Evolutionary conservation across 345 rosid genomes (phyloP), one percentile per base, ranked within the genome.

Genomic region (Salix caprea): DNA sequence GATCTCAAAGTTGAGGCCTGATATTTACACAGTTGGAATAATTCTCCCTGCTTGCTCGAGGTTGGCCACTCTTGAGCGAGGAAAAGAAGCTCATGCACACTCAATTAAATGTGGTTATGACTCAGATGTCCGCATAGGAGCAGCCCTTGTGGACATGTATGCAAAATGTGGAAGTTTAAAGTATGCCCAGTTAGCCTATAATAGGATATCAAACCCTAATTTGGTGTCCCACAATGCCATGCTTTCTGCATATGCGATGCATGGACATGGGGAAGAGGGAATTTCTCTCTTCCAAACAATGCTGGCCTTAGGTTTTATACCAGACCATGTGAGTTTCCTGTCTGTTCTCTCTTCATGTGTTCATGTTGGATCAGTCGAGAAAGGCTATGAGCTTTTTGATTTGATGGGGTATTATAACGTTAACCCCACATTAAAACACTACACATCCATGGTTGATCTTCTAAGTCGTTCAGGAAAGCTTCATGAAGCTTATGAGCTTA

Each of bases 221-320:
- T 76, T 80, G 78, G 83, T 80, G 52, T 70, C 65, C 79, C 79
- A 80, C 73, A 80, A 80, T 24, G 83, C 76, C 7, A 80, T 80
- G 79, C 83, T 80, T 40, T 46, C 79, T 30, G 83, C 77, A n/a
- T 80, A 71, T 42, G 83, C 83, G 32, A 72, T 80, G 79, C 79
- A 80, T 34, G 83, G 83, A 11, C 10, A 65, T 44, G 83, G 83
- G 21, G 76, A 71, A 32, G 71, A 76, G 34, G 83, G 79, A 44
- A 71, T 80, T n/a, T 58, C 69, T 56, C 77, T 76, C 14, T 80
- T 80, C n/a, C 73, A 32, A 39, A 67, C 39, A 42, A 80, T 80
- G 32, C 40, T 66, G 64, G 76, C 60, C 39, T 1, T 60, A 16
- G 76, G 79, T 23, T 67, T 71, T 23, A 65, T 7, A 58, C 79